Base-by-base conservation (phyloP, 768 basidiomycete genomes). In the Boletus reticulatus region DNA sequence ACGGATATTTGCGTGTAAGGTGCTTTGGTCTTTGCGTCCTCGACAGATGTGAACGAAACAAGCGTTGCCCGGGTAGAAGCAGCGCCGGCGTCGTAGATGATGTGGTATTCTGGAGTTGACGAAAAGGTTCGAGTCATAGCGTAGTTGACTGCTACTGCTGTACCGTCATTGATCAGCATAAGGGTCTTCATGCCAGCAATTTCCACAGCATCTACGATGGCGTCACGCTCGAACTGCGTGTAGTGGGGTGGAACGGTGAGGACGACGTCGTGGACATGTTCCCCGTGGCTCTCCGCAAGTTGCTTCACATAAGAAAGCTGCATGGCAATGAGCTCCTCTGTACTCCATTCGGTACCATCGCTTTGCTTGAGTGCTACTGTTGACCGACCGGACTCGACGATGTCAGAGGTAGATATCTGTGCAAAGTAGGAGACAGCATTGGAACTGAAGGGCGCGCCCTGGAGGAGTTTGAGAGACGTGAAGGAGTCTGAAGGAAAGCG, bases 121-220 rank as follows among this genome's bases (percentile, higher is more conserved):
- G 72, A 59, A 77, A 98, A 98, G 2, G 84, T 79, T 46, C 96
- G 84, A 2, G 94, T 94, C 94, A 98, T 97, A 42, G 97, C 97
- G 67, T 92, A 99, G 76, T 99, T 99, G 62, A 98, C 81, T 14
- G 94, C 97, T n/a, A 95, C 88, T 3, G 94, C 92, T 0, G 92
- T 85, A 27, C 96, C 96, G 63, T 99, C 97, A 62, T 94, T 89
- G 50, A 99, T 83, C 55, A 98, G 78, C 0, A 91, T 87, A 32
- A 98, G 76, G 2, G 89, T 86, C 27, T 82, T 83, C 44, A 99
- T 74, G 3, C 95, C 97, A 16, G 94, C 85, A 43, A 98, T 84
- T 66, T 97, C 96, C 36, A 94, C 81, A 16, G 96, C 94, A 70
- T 98, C 96, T 29, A 85, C 84, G 38, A 98, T 82, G 3, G 96